A percentile compares a stretch with the other conserved stretches of the same genome.
phyloP scores from a whole-genome alignment of 2,329 filamentous ascomycete genomes.

The Colletotrichum lindemuthianum region DNA sequence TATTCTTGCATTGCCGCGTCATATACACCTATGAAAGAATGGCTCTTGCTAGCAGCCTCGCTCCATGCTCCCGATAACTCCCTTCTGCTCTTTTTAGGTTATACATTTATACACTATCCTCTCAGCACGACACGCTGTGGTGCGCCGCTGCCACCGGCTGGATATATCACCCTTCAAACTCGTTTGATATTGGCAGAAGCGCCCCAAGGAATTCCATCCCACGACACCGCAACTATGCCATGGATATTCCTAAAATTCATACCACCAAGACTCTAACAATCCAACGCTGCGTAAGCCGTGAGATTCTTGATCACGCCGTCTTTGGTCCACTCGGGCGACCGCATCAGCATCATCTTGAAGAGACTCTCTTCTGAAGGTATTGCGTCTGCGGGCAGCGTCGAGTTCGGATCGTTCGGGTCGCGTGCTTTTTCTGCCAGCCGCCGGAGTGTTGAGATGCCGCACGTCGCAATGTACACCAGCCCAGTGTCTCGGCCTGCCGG shows the following conservation, averaged over 20 bases:
- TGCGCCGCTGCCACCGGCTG: not conserved
- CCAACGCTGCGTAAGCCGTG: conserved; percentile 69
- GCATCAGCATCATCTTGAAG: conserved; percentile 73
- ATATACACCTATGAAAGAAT: conserved; percentile 35
- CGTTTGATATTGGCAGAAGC: conserved; percentile 4
- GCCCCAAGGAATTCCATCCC: not conserved
- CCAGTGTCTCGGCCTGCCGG: conserved; percentile 53
- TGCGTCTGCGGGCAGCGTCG: conserved; percentile 66
- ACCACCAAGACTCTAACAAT: conserved; percentile 36
- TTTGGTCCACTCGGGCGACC: conserved; percentile 68
- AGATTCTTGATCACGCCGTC: conserved; percentile 76
- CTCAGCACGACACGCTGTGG: not conserved
- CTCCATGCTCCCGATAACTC: conserved; percentile 32
- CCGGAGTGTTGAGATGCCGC: conserved; percentile 75
- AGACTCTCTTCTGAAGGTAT: conserved; percentile 75
- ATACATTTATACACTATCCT: conserved; percentile 33
- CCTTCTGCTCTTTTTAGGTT: conserved; percentile 27
- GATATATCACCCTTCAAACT: not conserved
- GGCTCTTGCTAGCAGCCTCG: conserved; percentile 31
- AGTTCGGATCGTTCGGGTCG: conserved; percentile 62
- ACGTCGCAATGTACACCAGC: conserved; percentile 71
- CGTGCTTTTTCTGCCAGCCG: conserved; percentile 74
- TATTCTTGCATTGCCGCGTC: conserved; percentile 37
- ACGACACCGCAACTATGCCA: conserved; percentile 15
- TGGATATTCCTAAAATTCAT: conserved; percentile 10